phyloP scores from a whole-genome alignment of 108 stramenopile genomes.

The Nannochloropsis salina region DNA sequence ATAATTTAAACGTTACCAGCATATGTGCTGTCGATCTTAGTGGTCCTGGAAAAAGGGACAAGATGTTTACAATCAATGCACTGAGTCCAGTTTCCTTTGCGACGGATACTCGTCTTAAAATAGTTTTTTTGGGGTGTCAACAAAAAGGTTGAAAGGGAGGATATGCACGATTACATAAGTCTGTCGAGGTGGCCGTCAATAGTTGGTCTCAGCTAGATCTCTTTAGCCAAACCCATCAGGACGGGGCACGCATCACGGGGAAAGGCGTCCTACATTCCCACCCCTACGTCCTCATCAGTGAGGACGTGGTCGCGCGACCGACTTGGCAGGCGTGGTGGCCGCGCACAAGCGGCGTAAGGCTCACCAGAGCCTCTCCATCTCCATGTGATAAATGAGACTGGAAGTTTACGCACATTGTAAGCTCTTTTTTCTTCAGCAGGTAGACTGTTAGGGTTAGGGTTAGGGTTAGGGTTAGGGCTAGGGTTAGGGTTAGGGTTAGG shows the following conservation, averaged over 20 bases:
- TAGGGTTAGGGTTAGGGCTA: no score
- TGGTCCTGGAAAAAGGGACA: no score
- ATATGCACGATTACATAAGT: constrained; percentile 44
- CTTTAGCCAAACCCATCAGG: constrained; percentile 52
- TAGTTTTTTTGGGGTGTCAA: constrained; percentile 58
- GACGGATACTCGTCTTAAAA: constrained; percentile 34
- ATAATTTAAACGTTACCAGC: no score
- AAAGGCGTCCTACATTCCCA: constrained; percentile 80
- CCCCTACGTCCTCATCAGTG: constrained; percentile 87
- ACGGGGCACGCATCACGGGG: constrained; percentile 93
- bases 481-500: no score
- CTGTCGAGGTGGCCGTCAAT: constrained; percentile 28
- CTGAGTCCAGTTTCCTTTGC: constrained; percentile 35
- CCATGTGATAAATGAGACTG: constrained; percentile 47
- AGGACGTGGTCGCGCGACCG: constrained; percentile 81
- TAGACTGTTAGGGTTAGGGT: background rate
- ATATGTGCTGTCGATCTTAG: no score
- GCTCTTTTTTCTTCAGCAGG: no score
- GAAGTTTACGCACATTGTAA: no score
- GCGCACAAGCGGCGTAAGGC: constrained; percentile 64
- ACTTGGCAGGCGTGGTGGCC: constrained; percentile 56
- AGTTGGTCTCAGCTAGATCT: constrained; percentile 38
- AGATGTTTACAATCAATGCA: no score
- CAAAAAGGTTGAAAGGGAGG: constrained; percentile 38
- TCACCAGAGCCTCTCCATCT: constrained; percentile 66